A percentile compares a stretch with the other conserved stretches of the same genome.
Evolutionary conservation across 108 stramenopile species (phyloP).

Genomic region (Seminavis robusta): DNA sequence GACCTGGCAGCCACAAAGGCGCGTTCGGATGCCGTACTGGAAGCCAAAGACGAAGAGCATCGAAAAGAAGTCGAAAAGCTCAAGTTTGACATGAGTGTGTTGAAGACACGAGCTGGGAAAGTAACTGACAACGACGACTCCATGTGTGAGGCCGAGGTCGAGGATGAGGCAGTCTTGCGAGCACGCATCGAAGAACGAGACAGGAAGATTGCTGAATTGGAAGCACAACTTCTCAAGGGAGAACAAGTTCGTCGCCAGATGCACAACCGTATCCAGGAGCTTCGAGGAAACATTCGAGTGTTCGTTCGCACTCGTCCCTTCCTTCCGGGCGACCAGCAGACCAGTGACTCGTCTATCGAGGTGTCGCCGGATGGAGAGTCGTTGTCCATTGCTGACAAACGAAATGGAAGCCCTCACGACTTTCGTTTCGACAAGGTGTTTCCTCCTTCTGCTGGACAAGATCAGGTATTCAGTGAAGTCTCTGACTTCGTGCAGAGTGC

Average conservation of each 20-base stretch:
- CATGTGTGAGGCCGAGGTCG: slow-evolving; percentile 43
- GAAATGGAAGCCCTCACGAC: slow-evolving; percentile 26
- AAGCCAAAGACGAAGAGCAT: slow-evolving; percentile 63
- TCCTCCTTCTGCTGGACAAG: slow-evolving; percentile 84
- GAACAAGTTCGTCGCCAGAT: slow-evolving; percentile 82
- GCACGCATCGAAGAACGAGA: slow-evolving; percentile 86
- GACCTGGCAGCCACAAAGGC: slow-evolving; percentile 85
- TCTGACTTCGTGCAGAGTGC: slow-evolving; percentile 96
- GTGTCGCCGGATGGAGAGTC: slow-evolving; percentile 52
- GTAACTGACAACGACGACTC: slow-evolving; percentile 28
- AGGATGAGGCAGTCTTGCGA: slow-evolving; percentile 85
- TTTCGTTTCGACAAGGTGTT: slow-evolving; percentile 97
- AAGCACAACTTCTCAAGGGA: slow-evolving; percentile 77
- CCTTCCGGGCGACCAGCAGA: slow-evolving; percentile 69
- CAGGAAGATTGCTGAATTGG: slow-evolving; percentile 70
- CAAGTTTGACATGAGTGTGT: slow-evolving; percentile 82
- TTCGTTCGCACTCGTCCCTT: slow-evolving; percentile 93
- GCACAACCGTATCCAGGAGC: slow-evolving; percentile 94
- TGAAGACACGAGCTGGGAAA: slow-evolving; percentile 76
- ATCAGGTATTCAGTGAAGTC: slow-evolving; percentile 91
- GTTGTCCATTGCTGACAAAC: slow-evolving; percentile 41
- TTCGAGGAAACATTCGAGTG: slow-evolving; percentile 95
- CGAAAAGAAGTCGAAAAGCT: slow-evolving; percentile 64
- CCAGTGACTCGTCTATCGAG: slow-evolving; percentile 39
- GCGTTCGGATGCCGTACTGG: slow-evolving; percentile 58